Evolutionary conservation across 345 rosid genomes (phyloP).

Genomic region (Eucalyptus virginea): DNA sequence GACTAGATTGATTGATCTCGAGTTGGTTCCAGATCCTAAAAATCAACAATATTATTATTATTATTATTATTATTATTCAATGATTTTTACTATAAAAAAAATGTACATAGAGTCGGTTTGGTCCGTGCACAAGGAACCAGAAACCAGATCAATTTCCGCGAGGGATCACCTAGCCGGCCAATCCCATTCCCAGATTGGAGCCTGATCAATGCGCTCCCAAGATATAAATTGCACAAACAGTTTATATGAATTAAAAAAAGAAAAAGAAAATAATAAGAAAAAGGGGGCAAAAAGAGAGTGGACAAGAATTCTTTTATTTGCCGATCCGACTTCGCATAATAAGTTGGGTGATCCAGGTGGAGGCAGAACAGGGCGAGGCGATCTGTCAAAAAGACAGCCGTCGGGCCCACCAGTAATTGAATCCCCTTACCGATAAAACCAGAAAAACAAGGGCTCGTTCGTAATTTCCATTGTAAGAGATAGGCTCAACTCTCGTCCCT

Average conservation of each 20-base stretch:
- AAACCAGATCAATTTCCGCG: not conserved
- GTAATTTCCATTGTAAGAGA: not conserved
- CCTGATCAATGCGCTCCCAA: not conserved
- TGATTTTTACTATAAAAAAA: not conserved
- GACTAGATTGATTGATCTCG: not conserved
- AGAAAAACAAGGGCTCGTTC: not conserved
- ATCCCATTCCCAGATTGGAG: not conserved
- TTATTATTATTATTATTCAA: not conserved
- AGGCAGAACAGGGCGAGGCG: not conserved
- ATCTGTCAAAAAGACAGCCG: not conserved
- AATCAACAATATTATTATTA: too few relatives aligned
- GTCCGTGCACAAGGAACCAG: not conserved
- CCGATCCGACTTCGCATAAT: not conserved
- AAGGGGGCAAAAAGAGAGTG: not conserved
- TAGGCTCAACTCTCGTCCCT: not conserved
- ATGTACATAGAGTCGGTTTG: not conserved
- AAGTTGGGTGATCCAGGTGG: not conserved
- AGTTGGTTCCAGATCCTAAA: rapidly evolving
- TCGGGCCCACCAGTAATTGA: not conserved
- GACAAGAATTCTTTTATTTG: not conserved
- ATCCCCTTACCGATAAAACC: not conserved
- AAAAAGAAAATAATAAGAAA: not conserved
- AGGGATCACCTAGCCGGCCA: not conserved
- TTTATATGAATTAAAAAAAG: not conserved
- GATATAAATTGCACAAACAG: not conserved